Conservation (phyloP, 225 moss, liverwort and hornwort genomes). For the Anthoceros angustus region DNA sequence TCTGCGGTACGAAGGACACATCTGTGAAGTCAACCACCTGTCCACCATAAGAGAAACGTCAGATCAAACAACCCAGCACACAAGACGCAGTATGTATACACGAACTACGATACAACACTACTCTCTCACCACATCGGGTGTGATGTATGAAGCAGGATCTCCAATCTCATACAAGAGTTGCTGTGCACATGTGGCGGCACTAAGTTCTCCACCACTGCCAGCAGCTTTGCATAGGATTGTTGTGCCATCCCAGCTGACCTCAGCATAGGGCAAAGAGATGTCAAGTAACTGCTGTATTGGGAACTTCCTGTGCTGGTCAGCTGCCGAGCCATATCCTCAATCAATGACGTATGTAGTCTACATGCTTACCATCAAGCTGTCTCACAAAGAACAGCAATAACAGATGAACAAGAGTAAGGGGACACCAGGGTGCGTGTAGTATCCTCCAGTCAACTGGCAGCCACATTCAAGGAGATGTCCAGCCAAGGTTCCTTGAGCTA, state of each 20-base stretch:
- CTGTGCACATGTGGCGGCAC: constrained; percentile 56
- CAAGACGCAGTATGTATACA: neutral
- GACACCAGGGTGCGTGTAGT: constrained; percentile 79
- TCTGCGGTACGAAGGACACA: constrained; percentile 36
- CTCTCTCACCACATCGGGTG: constrained; percentile 57
- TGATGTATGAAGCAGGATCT: constrained; percentile 54
- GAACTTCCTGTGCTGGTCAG: constrained; percentile 37
- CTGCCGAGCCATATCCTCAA: constrained; percentile 16
- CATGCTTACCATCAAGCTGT: neutral
- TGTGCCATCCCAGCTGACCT: constrained; percentile 52
- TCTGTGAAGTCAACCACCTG: constrained; percentile 55
- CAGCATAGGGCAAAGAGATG: constrained; percentile 59
- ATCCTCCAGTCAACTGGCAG: constrained; percentile 74
- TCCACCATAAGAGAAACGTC: constrained; percentile 1
- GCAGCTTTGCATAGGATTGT: constrained; percentile 45
- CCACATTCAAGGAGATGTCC: constrained; percentile 86
- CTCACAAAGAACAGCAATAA: neutral
- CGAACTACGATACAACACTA: neutral
- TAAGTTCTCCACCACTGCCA: constrained; percentile 62
- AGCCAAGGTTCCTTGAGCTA: constrained; percentile 66
- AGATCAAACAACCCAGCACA: neutral
- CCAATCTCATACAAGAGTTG: constrained; percentile 81
- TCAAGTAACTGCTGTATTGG: constrained; percentile 29
- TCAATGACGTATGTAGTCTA: neutral
- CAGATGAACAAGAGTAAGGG: neutral